A percentile compares a stretch with the other conserved stretches of the same genome.
phyloP scores from a whole-genome alignment of 2,329 filamentous ascomycete genomes.

The Scorias spongiosa region DNA sequence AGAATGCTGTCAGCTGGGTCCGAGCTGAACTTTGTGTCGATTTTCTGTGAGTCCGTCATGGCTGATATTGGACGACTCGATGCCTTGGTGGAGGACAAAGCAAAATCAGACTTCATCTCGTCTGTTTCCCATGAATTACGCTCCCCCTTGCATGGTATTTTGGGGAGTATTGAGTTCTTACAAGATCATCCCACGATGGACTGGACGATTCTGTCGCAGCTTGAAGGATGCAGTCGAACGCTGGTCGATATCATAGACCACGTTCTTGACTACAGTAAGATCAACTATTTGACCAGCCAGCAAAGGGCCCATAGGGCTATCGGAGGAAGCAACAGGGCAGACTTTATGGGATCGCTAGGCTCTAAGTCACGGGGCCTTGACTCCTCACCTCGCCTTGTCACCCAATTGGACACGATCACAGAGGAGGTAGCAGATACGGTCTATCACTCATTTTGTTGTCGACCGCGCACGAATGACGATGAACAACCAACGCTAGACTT shows the following conservation, averaged over 20 bases:
- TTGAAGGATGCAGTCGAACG: slow-evolving; percentile 36
- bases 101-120: slow-evolving; percentile 35
- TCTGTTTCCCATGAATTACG: slow-evolving; percentile 37
- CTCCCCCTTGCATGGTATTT: slow-evolving; percentile 30
- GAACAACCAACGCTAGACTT: slow-evolving; percentile 17
- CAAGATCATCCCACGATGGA: slow-evolving; percentile 26
- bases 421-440: slow-evolving; percentile 43
- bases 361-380: slow-evolving; percentile 3
- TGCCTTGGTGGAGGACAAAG: slow-evolving; percentile 26
- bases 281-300: slow-evolving; percentile 21
- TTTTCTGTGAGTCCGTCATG: slow-evolving; percentile 27
- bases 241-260: slow-evolving; percentile 35
- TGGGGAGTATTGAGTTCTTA: slow-evolving; percentile 36
- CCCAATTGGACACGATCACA: slow-evolving; percentile 31
- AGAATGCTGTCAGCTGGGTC: slow-evolving; percentile 27
- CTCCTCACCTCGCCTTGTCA: slow-evolving; percentile 10
- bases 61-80: slow-evolving; percentile 24
- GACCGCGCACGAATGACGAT: slow-evolving; percentile 4
- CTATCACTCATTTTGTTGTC: slow-evolving; percentile 18
- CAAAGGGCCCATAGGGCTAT: slow-evolving; percentile 1
- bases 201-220: slow-evolving; percentile 30
- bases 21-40: slow-evolving; percentile 26
- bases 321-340: slow-evolving; percentile 1
- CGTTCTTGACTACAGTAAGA: slow-evolving; percentile 30
- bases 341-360: neutral